phyloP scores from a whole-genome alignment of 2,329 filamentous ascomycete species.

The Arthrobotrys musiformis region DNA sequence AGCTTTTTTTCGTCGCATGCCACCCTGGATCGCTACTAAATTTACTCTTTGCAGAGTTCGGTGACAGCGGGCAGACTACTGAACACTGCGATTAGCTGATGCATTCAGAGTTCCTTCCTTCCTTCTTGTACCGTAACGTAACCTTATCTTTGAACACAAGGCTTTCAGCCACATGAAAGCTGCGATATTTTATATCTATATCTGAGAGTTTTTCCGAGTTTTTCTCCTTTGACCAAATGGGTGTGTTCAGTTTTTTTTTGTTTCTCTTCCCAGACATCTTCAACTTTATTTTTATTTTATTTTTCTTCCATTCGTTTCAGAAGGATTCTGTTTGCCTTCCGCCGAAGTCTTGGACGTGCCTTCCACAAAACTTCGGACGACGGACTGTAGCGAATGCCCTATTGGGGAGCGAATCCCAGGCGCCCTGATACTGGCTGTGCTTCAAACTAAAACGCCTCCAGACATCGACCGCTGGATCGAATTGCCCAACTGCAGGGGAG shows the following conservation, averaged over 20 bases:
- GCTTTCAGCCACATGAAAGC: slow-evolving; percentile 39
- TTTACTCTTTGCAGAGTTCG: slow-evolving; percentile 43
- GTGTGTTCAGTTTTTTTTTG: neutral
- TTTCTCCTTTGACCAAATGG: neutral
- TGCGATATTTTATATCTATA: slow-evolving; percentile 25
- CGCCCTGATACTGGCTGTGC: slow-evolving; percentile 45
- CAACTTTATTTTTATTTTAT: slow-evolving; percentile 1
- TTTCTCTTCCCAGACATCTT: slow-evolving; percentile 12
- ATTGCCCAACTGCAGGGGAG: slow-evolving; percentile 40
- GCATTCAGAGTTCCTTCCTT: slow-evolving; percentile 44
- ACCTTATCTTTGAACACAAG: slow-evolving; percentile 36
- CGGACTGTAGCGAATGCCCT: slow-evolving; percentile 40
- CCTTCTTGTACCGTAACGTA: slow-evolving; percentile 25
- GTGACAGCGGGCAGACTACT: slow-evolving; percentile 15
- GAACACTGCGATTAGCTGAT: slow-evolving; percentile 37
- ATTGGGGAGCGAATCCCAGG: slow-evolving; percentile 34
- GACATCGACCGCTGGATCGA: slow-evolving; percentile 21
- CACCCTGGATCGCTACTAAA: slow-evolving; percentile 45
- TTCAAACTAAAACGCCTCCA: slow-evolving; percentile 35
- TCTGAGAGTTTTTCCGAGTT: slow-evolving; percentile 23
- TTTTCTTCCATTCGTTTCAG: slow-evolving; percentile 5
- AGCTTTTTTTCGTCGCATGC: slow-evolving; percentile 41
- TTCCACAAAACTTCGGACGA: slow-evolving; percentile 47
- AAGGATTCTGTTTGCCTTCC: slow-evolving; percentile 8
- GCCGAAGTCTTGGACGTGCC: neutral